Evolutionary conservation across 371 early-diverging fungal genomes (phyloP), one percentile per base, ranked within the genome.

Genomic region (Mucor plumbeus): DNA sequence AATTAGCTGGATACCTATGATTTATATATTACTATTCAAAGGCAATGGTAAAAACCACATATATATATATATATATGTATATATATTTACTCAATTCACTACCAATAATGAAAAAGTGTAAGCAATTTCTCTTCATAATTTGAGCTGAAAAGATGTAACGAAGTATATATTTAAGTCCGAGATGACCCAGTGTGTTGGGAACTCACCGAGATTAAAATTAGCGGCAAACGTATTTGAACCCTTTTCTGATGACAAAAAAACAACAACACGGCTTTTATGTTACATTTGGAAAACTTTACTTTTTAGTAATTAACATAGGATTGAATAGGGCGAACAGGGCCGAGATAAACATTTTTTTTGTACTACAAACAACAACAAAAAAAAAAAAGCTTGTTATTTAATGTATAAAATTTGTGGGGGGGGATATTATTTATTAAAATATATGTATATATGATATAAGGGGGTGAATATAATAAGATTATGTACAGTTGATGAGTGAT

Each of bases 251-350:
- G 44, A 44, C 44, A 44, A 44, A 44, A 44, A 17, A n/a, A n/a
- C 15, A 44, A 44, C 17, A n/a, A n/a, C 0, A 44, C 26, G 50
- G 50, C n/a, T 50, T 10, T 50, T 4, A 50, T 26, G 50, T 50
- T 50, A 50, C 50, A 50, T 50, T 26, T 50, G 50, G 50, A 50
- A 50, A 50, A 50, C 19, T 21, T 21, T 19, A 48, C 26, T 26
- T 21, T 21, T 21, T 19, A 10, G 48, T 10, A 19, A 48, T 21
- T 3, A 0, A 17, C 7, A 10, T 50, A n/a, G 50, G 50, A 50
- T 50, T 8, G 26, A 26, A 26, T 26, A 44, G 44, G 44, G 50
- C 50, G 50, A 50, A 19, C 19, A 50, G 50, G 26, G 26, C 50
- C 50, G 50, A 50, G 21, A 50, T 50, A 5, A 26, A 50, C 19